Evolutionary conservation across 2,329 filamentous ascomycete genomes (phyloP), one percentile per base, ranked within the genome.

Genomic region (Diplocarpon rosae): DNA sequence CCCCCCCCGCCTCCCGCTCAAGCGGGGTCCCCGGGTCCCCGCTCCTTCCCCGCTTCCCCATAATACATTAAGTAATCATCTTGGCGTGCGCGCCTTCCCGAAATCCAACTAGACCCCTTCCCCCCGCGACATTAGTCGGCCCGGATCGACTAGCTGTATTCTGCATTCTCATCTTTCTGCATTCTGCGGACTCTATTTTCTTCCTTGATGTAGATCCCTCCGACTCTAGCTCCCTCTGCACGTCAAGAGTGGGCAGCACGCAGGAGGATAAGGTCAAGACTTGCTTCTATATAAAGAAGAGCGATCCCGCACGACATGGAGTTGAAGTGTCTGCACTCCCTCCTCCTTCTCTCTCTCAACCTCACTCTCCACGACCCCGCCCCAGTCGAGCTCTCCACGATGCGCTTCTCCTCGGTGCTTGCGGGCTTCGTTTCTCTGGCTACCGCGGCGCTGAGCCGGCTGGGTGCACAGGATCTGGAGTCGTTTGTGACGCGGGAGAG

Each of bases 401-500:
- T 48, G 42, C 42, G 42, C 15, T 31, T 42, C 12, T 24, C 37
- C 15, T 28, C 36, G n/a, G n/a, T 43, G 5, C 33, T 48, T 6
- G 13, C 37, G 16, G 29, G n/a, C 14, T 33, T 48, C 11, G 27
- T 45, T 13, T 45, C 46, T n/a, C 24, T 39, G 10, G 43, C 42
- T 15, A 20, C 43, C 37, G 53, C 51, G 24, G 44, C 45, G 15
- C 50, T 49, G 24, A 28, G 17, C 13, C 33, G 35, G 11, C 30
- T 53, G 15, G 30, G 17, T 27, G 20, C 42, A 5, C 44, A 46
- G 42, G 49, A 57, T 51, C 27, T 62, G 5, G 56, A 58, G 20
- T 55, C 52, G 10, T 72, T 66, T 51, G 61, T 77, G 41, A 54
- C 64, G 7, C 56, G 60, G 1, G 69, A 78, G 52, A 66, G 64